A percentile compares a stretch with the other conserved stretches of the same genome.
Conservation (phyloP, 768 basidiomycete genomes). For the Agaricus subrufescens region DNA sequence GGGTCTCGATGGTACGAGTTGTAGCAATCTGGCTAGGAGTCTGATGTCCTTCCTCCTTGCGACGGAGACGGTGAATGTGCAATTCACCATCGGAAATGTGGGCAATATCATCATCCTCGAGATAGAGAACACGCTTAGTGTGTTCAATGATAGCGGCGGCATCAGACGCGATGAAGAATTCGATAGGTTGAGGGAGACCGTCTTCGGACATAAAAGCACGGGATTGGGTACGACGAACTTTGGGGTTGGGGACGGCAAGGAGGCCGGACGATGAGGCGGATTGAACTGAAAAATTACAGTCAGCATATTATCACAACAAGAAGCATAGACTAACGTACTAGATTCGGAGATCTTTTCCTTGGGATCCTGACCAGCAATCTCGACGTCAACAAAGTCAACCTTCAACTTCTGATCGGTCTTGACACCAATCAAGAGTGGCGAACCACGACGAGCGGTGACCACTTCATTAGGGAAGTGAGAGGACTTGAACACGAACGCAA, state of each 20-base stretch:
- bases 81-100: constrained; percentile 96
- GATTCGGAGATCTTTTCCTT: constrained; percentile 34
- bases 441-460: constrained; percentile 94
- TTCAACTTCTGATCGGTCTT: constrained; percentile 99
- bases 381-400: constrained; percentile 99
- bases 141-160: constrained; percentile 96
- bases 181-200: constrained; percentile 97
- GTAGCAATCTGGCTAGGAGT: constrained; percentile 57
- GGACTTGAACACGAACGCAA: constrained; percentile 99
- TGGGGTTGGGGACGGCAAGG: constrained; percentile 67
- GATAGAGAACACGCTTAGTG: constrained; percentile 97
- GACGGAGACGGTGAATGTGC: constrained; percentile 96
- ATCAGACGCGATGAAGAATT: constrained; percentile 99
- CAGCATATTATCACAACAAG: constrained; percentile 6
- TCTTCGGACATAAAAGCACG: constrained; percentile 99
- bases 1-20: constrained; percentile 94
- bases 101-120: constrained; percentile 98
- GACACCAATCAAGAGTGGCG: constrained; percentile 94
- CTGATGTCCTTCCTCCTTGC: constrained; percentile 68
- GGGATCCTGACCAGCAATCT: constrained; percentile 75
- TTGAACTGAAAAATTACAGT: constrained; percentile 26
- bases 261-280: constrained; percentile 50
- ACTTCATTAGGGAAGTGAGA: constrained; percentile 92
- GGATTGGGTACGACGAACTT: constrained; percentile 90
- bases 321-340: constrained; percentile 26